Base-by-base conservation (phyloP, 768 basidiomycete genomes). In the Panellus pusillus region DNA sequence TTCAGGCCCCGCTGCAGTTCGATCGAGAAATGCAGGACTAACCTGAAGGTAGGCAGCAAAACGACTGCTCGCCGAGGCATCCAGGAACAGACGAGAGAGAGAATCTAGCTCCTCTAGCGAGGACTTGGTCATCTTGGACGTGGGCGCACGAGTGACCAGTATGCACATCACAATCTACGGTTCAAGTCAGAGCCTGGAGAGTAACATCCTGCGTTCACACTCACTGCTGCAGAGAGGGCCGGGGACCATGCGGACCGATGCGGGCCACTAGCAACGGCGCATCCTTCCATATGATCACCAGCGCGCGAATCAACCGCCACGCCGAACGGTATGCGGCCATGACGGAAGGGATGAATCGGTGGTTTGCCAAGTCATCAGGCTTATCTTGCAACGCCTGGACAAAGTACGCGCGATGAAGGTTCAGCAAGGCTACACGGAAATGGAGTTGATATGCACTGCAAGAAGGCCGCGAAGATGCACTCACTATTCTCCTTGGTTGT, bases 281-380 rank as follows among this genome's bases (percentile, higher is more conserved):
- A 17, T 61, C 54, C 14, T 65, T 64, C 68, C 77, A 79, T 1
- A 74, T 68, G n/a, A 74, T 65, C 15, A 70, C 69, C 47, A 86
- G 69, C 0, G 74, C 74, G 42, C 79, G 73, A 37, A 84, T 80
- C 28, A 88, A 61, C 14, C 87, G 72, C 82, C 85, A 89, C 4
- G 86, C 82, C 2, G 85, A 86, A 2, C 86, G 83, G 67, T 87
- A 89, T 13, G 81, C 80, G 0, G 89, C 84, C 66, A 86, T 77
- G 6, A 89, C 83, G 1, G 89, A 91, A 1, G 84, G 82, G 0
- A 81, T 76, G 65, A 82, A 89, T 61, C 73, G 77, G 61, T 89
- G 86, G 51, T 75, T 75, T 44, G 84, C 70, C 2, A 82, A 71
- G 50, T 88, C 83, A 8, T 68, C 60, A 0, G 83, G 81, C 44